These are phyloP conservation scores for Neltuma alba DNA, from an alignment of 306 rosid genomes.

Conservation along the genomic window DNA sequence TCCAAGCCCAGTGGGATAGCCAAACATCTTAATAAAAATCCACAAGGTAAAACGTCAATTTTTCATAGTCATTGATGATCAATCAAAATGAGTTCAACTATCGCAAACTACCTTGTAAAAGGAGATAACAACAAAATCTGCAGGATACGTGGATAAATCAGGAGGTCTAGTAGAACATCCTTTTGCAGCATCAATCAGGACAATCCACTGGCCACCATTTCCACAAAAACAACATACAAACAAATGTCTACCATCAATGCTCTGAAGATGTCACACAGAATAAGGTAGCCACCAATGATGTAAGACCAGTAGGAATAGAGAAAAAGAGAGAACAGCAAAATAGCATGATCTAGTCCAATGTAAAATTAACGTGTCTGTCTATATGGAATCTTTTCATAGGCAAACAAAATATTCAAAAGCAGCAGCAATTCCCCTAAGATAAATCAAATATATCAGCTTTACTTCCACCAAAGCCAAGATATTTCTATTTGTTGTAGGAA, in stretches of 20 bases:
- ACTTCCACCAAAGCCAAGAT: not conserved
- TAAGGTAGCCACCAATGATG: too few relatives aligned
- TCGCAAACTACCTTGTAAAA: too few relatives aligned
- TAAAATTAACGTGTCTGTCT: too few relatives aligned
- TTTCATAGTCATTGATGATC: constrained; percentile 23
- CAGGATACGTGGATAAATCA: constrained; percentile 83
- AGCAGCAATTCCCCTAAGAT: not conserved
- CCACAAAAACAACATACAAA: constrained; percentile 39
- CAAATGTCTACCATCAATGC: too few relatives aligned
- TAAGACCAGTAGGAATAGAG: too few relatives aligned
- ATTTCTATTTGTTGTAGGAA: not conserved
- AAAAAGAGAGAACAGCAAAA: too few relatives aligned
- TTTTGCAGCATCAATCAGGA: constrained; percentile 95
- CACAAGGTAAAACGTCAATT: constrained; percentile 39
- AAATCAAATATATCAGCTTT: not conserved
- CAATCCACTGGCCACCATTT: constrained; percentile 78
- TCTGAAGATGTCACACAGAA: too few relatives aligned
- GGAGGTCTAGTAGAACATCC: constrained; percentile 82
- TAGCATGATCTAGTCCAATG: too few relatives aligned
- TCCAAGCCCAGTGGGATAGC: constrained; percentile 98
- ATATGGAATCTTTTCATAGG: too few relatives aligned
- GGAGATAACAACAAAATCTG: too few relatives aligned
- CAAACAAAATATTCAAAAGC: not conserved
- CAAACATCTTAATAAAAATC: constrained; percentile 66
- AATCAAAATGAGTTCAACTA: constrained; percentile 26